Base-by-base conservation (phyloP, 306 rosid genomes). In the Castanopsis chinensis region DNA sequence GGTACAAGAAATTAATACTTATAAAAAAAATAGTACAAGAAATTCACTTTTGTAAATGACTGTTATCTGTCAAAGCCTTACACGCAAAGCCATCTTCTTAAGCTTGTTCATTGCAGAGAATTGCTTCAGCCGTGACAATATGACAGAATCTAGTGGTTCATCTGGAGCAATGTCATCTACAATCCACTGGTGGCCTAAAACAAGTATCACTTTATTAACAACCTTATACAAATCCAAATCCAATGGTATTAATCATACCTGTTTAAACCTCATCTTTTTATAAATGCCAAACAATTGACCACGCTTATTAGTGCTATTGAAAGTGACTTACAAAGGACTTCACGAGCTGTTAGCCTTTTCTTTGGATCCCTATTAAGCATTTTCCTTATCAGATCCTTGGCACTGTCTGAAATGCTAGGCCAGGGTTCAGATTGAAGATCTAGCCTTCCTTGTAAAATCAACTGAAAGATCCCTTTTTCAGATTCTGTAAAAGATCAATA, bases 391-490 rank as follows among this genome's bases (percentile, higher is more conserved):
- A 89, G 85, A 83, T 89, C 89, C 80, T 87, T 89, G 54, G 90
- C 89, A 5, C 92, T 87, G 65, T 83, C 87, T 32, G 92, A 89
- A 77, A 89, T 87, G 81, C 80, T 52, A 32, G 90, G 87, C 92
- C 92, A 89, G n/a, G 90, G 92, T 79, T 87, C 86, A 60, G 92
- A 89, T 61, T 87, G 90, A 81, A 89, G 83, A 72, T 89, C 90
- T 80, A 89, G 17, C 54, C 75, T 87, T 59, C 90, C 89, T 37
- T 72, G 49, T 79, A 87, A 86, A 79, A 89, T 85, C 83, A 79
- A 86, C 53, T 79, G 67, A 84, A 89, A 89, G 76, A 89, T 87
- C 78, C 89, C 90, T 1, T 65, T 81, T 71, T 87, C 92, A 55
- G 85, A 75, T 79, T 89, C 92, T 89, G n/a, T n/a, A n/a, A n/a